Evolutionary conservation across 129 eudicot genomes (phyloP).

Genomic region (Lactuca sativa): DNA sequence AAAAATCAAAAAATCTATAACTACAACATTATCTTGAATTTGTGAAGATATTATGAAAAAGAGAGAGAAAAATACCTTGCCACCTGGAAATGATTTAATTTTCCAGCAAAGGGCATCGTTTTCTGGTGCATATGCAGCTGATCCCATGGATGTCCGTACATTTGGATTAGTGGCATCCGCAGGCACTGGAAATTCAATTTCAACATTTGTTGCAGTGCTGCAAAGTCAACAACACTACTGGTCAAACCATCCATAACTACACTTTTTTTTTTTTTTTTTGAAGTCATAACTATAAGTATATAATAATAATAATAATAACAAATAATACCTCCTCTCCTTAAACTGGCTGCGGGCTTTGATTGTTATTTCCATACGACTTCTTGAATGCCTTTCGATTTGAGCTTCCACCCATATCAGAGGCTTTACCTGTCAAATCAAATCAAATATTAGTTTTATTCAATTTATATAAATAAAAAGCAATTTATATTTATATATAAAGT

Average conservation of each 20-base stretch:
- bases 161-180: constrained; percentile 92
- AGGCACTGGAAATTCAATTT: constrained; percentile 89
- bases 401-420: constrained; percentile 99
- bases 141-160: constrained; percentile 94
- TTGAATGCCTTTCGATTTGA: constrained; percentile 88
- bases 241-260: constrained; percentile 7
- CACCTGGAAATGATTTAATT: constrained; percentile 97
- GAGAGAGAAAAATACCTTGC: constrained; percentile 50
- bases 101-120: constrained; percentile 90
- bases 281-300: too few species aligned
- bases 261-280: too few species aligned
- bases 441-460: too few species aligned
- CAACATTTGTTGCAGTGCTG: constrained; percentile 98
- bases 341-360: constrained; percentile 96
- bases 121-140: constrained; percentile 95
- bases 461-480: too few species aligned
- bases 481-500: not conserved
- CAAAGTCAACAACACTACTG: constrained; percentile 15
- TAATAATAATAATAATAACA: constrained; percentile 15
- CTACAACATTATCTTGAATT: too few species aligned
- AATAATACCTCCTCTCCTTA: constrained; percentile 88
- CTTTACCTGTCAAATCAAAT: constrained; percentile 60
- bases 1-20: too few species aligned
- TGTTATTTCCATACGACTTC: constrained; percentile 90
- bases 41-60: too few species aligned